phyloP scores from a whole-genome alignment of 805 yeast genomes.

The Debaryomyces hansenii region DNA sequence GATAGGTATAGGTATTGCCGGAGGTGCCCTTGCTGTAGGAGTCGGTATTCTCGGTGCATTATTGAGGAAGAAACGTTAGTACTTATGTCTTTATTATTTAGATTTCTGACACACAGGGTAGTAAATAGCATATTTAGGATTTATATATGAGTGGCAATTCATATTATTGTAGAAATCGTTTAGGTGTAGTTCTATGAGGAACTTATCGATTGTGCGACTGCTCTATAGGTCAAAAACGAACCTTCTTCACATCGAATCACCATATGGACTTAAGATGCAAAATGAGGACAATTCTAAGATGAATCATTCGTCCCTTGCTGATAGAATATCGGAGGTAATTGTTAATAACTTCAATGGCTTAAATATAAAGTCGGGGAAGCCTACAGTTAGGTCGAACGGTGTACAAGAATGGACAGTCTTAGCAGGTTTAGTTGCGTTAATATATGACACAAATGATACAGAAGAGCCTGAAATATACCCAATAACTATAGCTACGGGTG shows the following conservation, averaged over 20 bases:
- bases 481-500: slow-evolving; percentile 73
- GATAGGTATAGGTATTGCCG: slow-evolving; percentile 82
- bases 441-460: slow-evolving; percentile 3
- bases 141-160: too few species aligned
- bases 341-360: slow-evolving; percentile 28
- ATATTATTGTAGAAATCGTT: too few species aligned
- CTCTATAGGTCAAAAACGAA: background rate
- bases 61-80: slow-evolving; percentile 31
- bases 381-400: slow-evolving; percentile 61
- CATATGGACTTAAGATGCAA: background rate
- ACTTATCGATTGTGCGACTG: background rate
- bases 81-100: background rate
- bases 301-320: slow-evolving; percentile 9
- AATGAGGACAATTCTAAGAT: background rate
- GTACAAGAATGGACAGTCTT: slow-evolving; percentile 79
- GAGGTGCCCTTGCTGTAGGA: slow-evolving; percentile 83
- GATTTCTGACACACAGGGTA: too few species aligned
- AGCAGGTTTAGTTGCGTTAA: slow-evolving; percentile 63
- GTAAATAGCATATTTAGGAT: too few species aligned
- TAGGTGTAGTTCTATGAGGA: too few species aligned
- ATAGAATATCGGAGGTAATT: slow-evolving; percentile 25
- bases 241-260: background rate
- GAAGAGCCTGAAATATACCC: slow-evolving; percentile 24
- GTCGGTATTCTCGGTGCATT: slow-evolving; percentile 58
- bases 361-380: slow-evolving; percentile 51